Base-by-base conservation (phyloP, 306 rosid genomes). In the Aeschynomene evenia region DNA sequence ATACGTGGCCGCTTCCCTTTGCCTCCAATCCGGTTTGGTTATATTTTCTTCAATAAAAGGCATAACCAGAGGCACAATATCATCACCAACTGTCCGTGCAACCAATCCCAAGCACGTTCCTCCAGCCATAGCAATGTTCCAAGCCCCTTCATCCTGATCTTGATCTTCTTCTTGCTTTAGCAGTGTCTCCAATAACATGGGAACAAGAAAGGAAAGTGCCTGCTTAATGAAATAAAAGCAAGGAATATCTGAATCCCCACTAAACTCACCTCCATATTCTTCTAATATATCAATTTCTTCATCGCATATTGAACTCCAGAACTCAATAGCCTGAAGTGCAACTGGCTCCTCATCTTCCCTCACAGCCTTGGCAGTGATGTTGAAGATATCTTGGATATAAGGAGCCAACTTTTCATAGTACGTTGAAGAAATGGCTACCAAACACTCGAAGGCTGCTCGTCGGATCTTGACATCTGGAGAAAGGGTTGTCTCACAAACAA, bases 111-210 rank as follows among this genome's bases (percentile, higher is more conserved):
- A 76, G 74, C 98, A 92, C 9, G 98, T 92, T 33, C 98, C 98
- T 46, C 98, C 98, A 70, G 98, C 98, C 98, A 92, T 92, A 45
- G 98, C 98, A 85, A 92, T 88, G 70, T 92, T 92, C 98, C 98
- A 92, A 19, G 98, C 96, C 40, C 95, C 98, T 78, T 92, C 98
- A 39, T 92, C 98, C 70, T 87, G 98, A 85, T 92, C 98, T 70
- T 89, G 98, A 77, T 90, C 96, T 77, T 92, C 96, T 66, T 92
- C 96, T 80, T 92, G 98, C 83, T 89, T 92, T 7, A 88, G 86
- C 13, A 92, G 80, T 0, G 98, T 88, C 77, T 92, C 98, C 74
- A 92, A 74, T 48, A 92, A 77, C 95, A 92, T 72, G 9, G 98
- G 98, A 24, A 92, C 83, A 36, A 92, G 89, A 75, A 81, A 86